Conservation (phyloP, 352 stramenopile genomes). For the Pythium biforme region DNA sequence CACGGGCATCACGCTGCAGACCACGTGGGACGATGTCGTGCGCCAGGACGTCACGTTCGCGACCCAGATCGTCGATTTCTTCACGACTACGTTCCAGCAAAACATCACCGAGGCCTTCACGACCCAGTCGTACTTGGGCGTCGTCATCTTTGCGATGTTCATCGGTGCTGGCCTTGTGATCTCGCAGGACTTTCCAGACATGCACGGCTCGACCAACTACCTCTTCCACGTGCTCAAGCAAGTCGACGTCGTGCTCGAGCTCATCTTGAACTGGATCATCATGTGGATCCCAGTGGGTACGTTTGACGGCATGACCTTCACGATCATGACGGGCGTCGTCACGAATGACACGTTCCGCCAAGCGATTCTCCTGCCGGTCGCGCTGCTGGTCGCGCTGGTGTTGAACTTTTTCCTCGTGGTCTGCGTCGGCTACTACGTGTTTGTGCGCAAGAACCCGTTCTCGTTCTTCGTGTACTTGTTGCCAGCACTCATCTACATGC, state of each 20-base stretch:
- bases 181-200: conserved; percentile 40
- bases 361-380: conserved; percentile 40
- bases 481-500: conserved; percentile 54
- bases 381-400: conserved; percentile 40
- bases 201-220: conserved; percentile 42
- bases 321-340: conserved; percentile 45
- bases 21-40: conserved; percentile 28
- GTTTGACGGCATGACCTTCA: conserved; percentile 50
- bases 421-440: conserved; percentile 47
- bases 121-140: conserved; percentile 38
- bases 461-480: conserved; percentile 55
- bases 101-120: conserved; percentile 62
- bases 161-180: conserved; percentile 47
- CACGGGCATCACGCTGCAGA: conserved; percentile 40
- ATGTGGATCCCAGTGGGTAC: conserved; percentile 48
- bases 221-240: conserved; percentile 58
- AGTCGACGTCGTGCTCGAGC: conserved; percentile 56
- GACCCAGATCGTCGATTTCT: conserved; percentile 52
- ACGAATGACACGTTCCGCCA: conserved; percentile 32
- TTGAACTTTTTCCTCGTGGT: conserved; percentile 49
- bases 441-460: conserved; percentile 64
- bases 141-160: conserved; percentile 60
- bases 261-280: conserved; percentile 69
- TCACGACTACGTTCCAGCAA: conserved; percentile 46
- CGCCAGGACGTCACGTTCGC: conserved; percentile 36